phyloP scores from a whole-genome alignment of 208 protist species.

The Leishmania aethiopica region DNA sequence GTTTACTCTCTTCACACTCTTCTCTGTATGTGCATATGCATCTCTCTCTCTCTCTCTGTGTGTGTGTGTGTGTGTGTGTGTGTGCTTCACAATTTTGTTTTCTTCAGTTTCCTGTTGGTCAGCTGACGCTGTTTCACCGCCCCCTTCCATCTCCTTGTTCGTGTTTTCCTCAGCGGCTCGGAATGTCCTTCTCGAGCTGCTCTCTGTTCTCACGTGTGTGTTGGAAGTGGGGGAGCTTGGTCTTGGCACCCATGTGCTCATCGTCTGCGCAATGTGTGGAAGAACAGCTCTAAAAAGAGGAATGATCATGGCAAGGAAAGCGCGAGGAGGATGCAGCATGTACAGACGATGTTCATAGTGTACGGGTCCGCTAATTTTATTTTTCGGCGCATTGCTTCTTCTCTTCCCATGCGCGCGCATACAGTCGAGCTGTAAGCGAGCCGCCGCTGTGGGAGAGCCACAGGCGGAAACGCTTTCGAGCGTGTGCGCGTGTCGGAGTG shows the following conservation, averaged over 20 bases:
- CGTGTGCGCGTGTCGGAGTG: background rate
- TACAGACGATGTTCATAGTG: slow-evolving; percentile 8
- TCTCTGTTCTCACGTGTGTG: background rate
- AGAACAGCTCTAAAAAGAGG: background rate
- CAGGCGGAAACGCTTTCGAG: background rate
- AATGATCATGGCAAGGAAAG: background rate
- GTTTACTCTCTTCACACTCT: background rate
- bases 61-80: background rate
- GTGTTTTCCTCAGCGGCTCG: background rate
- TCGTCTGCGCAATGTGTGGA: background rate
- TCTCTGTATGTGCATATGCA: background rate
- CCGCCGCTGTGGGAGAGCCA: background rate
- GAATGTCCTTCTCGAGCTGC: background rate
- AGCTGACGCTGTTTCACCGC: background rate
- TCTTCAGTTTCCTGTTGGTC: background rate
- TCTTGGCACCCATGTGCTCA: background rate
- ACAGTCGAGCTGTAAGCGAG: background rate
- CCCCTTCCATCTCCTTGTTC: background rate
- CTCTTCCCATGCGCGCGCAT: background rate
- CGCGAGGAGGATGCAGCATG: background rate
- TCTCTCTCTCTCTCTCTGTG: background rate
- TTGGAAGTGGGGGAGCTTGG: background rate
- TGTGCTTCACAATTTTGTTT: slow-evolving; percentile 1
- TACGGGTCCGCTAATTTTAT: background rate
- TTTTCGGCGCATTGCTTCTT: background rate